Base-by-base conservation (phyloP, 345 rosid genomes). In the Lumnitzera littorea region DNA sequence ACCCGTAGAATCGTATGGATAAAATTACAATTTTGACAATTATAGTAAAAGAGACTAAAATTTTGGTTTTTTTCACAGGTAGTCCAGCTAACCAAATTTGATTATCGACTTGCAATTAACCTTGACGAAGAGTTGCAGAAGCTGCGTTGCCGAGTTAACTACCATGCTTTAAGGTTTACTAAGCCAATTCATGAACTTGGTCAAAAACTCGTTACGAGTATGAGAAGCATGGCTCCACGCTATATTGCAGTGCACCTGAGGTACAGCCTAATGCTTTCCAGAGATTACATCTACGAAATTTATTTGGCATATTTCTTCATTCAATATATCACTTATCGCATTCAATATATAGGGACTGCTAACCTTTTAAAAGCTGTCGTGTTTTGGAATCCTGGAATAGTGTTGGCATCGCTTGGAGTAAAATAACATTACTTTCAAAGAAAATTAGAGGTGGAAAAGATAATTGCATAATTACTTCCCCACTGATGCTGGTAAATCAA, bases 41-140 rank as follows among this genome's bases (percentile, higher is more conserved):
- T 17, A 62, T 55, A 15, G 61, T 53, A 55, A 48, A 57, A 20
- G 20, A 20, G 20, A 20, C 20, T 20, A 20, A 20, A 20, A 20
- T 20, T 20, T 50, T 64, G 13, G 57, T 16, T 65, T 51, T 17
- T 72, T 58, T 76, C 75, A 76, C 87, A 95, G 99, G 99, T 88
- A 75, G 79, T 95, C 68, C 99, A 95, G 55, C 76, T 95, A 84
- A 91, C 96, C 9, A 95, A 95, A 88, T 95, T 95, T 68, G 99
- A 95, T 76, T 95, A 83, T 69, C 83, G 99, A 74, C 96, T 91
- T 70, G 86, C 95, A 57, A 91, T 66, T 74, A 77, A 95, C 75
- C 81, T 95, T 58, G 96, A 95, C 27, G 94, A 78, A 58, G 89
- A 88, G 65, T 84, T 86, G 63, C 99, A 91, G 66, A 95, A 80